A percentile compares a stretch with the other conserved stretches of the same genome.
Evolutionary conservation across 2,329 filamentous ascomycete species (phyloP).

Genomic region (Alternaria consortialis): DNA sequence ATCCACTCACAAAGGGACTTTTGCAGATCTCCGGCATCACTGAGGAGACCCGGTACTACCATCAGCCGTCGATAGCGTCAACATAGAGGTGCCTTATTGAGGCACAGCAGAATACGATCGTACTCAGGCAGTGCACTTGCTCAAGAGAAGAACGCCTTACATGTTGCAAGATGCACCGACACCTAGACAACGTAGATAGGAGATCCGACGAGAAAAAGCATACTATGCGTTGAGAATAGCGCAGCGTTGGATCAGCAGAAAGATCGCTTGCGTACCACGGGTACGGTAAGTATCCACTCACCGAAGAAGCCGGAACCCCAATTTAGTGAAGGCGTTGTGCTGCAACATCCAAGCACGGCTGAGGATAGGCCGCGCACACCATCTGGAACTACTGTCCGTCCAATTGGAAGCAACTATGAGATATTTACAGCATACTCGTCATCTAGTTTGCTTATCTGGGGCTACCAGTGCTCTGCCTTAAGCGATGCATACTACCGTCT

Average conservation of each 20-base stretch:
- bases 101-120: constrained; percentile 8
- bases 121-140: constrained; percentile 1
- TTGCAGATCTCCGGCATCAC: constrained; percentile 26
- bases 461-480: constrained; percentile 23
- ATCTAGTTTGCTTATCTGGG: constrained; percentile 31
- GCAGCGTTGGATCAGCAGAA: constrained; percentile 6
- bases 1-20: constrained; percentile 19
- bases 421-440: constrained; percentile 29
- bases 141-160: neutral
- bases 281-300: constrained; percentile 6
- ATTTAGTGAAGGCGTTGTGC: constrained; percentile 19
- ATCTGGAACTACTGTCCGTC: constrained; percentile 16
- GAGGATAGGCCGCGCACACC: constrained; percentile 12
- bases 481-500: constrained; percentile 28
- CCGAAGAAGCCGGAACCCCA: constrained; percentile 22
- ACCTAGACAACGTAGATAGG: constrained; percentile 4
- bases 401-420: constrained; percentile 28
- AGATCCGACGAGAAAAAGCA: constrained; percentile 9
- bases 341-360: constrained; percentile 19
- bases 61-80: constrained; percentile 22
- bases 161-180: neutral
- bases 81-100: constrained; percentile 10
- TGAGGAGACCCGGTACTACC: constrained; percentile 37
- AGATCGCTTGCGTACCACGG: constrained; percentile 10
- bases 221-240: neutral